Base-by-base conservation (phyloP, 2,329 filamentous ascomycete genomes). In the Talaromyces sp. region DNA sequence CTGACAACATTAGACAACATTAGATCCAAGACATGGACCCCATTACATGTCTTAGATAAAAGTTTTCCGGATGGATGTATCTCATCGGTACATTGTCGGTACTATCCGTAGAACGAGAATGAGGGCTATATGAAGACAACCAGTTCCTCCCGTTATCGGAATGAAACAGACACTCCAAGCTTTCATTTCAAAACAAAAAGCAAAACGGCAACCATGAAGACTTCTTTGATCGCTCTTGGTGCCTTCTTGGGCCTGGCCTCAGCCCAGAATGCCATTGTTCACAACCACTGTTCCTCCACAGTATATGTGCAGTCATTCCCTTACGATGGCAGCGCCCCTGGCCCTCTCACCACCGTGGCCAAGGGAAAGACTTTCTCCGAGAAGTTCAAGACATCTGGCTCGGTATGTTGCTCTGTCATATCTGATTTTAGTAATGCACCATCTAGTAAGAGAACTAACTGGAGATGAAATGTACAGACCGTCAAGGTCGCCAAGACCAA, bases 231-330 rank as follows among this genome's bases (percentile, higher is more conserved):
- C 30, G 20, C 54, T 51, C 49, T 63, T 22, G 19, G 51, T 54
- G 54, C 55, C 48, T 32, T 65, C 32, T 30, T 62, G n/a, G 56
- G 61, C 50, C 42, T 63, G 19, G 56, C 37, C 33, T 58, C 59
- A 11, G 62, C 61, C 50, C 62, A 65, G 48, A 59, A 61, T 55
- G 61, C 62, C 17, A 33, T 60, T 36, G 62, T 65, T 43, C 3
- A 62, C 20, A 65, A 65, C 44, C 46, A 63, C 50, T 65, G 61
- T 58, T 47, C 22, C 14, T 47, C 53, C 32, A 11, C 61, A 2
- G 55, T 65, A 6, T 65, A 65, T 49, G 53, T 65, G 48, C 62
- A 65, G 52, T 65, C 62, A 24, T 61, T 60, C 56, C 62, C 62
- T 33, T 60, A 52, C 39, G 62, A 61, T 55, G 62, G 62, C 37